Percentiles rank a stretch among this genome's conserved stretches.
Conservation (phyloP, 2,329 filamentous ascomycete species). For the Neofusicoccum umdonicola region DNA sequence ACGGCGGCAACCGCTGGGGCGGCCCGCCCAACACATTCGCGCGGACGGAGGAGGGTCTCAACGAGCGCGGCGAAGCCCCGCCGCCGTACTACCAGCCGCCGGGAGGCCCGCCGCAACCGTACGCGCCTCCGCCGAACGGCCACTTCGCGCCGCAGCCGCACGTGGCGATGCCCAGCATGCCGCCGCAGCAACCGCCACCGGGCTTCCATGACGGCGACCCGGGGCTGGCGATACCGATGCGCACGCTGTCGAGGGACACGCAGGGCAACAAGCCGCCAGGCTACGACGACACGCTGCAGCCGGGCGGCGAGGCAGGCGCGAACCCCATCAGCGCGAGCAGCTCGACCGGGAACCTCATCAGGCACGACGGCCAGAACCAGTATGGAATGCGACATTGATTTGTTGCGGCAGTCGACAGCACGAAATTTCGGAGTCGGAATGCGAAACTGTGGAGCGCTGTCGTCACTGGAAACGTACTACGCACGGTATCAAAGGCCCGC, state of each 20-base stretch:
- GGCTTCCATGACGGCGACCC: neutral
- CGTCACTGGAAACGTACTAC: too few relatives aligned
- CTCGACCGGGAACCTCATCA: conserved; percentile 13
- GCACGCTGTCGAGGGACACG: conserved; percentile 38
- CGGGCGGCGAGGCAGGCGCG: neutral
- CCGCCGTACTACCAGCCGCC: conserved; percentile 55
- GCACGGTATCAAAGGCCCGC: too few relatives aligned
- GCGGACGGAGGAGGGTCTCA: conserved; percentile 54
- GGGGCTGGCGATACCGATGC: conserved; percentile 34
- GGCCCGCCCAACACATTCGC: neutral
- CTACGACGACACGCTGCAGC: conserved; percentile 31
- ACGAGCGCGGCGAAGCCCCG: conserved; percentile 64
- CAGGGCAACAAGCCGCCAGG: conserved; percentile 38
- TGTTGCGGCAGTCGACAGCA: neutral
- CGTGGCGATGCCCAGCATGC: neutral
- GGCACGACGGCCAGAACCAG: neutral
- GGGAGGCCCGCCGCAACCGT: neutral
- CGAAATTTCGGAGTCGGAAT: too few relatives aligned
- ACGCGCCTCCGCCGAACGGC: neutral
- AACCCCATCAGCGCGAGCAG: neutral
- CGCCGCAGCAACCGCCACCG: neutral
- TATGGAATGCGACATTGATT: neutral
- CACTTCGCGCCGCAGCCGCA: neutral
- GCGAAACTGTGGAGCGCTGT: too few relatives aligned
- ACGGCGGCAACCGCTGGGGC: conserved; percentile 23